Conservation (phyloP, 2,329 filamentous ascomycete species). For the Simplicillium aogashimaense region DNA sequence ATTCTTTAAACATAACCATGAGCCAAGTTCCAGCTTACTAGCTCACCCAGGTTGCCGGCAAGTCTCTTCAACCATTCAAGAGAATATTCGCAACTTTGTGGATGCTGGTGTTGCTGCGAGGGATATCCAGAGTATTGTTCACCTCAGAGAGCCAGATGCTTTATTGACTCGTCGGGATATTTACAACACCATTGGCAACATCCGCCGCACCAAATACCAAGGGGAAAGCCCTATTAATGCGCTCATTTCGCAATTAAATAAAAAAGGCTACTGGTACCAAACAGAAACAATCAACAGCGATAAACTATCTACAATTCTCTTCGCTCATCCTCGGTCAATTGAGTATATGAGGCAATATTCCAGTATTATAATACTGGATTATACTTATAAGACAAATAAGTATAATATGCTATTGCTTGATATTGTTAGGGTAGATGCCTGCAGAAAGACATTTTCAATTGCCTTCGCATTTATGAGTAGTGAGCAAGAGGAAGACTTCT, state of each 20-base stretch:
- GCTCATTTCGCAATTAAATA: slow-evolving; percentile 10
- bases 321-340: slow-evolving; percentile 13
- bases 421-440: slow-evolving; percentile 12
- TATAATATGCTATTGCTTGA: slow-evolving; percentile 13
- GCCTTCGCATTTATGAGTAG: slow-evolving; percentile 12
- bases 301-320: slow-evolving; percentile 11
- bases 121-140: slow-evolving; percentile 9
- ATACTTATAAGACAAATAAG: slow-evolving; percentile 15
- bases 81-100: slow-evolving; percentile 3
- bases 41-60: slow-evolving; percentile 1
- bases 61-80: slow-evolving; percentile 1
- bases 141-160: slow-evolving; percentile 4
- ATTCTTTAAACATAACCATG: slow-evolving; percentile 4
- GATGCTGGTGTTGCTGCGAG: slow-evolving; percentile 8
- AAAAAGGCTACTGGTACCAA: slow-evolving; percentile 10
- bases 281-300: slow-evolving; percentile 8
- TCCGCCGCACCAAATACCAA: slow-evolving; percentile 5
- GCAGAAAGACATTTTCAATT: slow-evolving; percentile 12
- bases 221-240: slow-evolving; percentile 13
- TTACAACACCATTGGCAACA: slow-evolving; percentile 11
- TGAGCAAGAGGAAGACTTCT: slow-evolving; percentile 10
- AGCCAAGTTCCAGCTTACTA: not conserved
- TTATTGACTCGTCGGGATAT: slow-evolving; percentile 12
- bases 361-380: slow-evolving; percentile 11
- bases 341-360: slow-evolving; percentile 11